Percentiles rank a stretch among this genome's conserved stretches.
phyloP scores from a whole-genome alignment of 2,329 filamentous ascomycete genomes.

The Hymenoscyphus albidus region DNA sequence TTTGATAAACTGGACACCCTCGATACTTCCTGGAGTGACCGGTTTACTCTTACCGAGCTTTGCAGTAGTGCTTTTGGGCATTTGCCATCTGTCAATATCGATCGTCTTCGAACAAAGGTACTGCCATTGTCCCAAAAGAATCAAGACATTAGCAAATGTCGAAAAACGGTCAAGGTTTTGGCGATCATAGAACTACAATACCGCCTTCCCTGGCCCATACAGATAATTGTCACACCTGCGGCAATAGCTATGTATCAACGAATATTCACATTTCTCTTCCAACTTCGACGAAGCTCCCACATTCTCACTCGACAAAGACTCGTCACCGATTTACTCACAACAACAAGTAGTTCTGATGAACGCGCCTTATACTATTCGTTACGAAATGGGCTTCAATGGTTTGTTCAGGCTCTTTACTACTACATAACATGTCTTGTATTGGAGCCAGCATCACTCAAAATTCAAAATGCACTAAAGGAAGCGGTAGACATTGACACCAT shows the following conservation, averaged over 20 bases:
- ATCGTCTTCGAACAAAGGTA: constrained; percentile 59
- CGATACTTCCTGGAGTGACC: constrained; percentile 67
- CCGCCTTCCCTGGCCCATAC: constrained; percentile 60
- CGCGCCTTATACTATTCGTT: constrained; percentile 54
- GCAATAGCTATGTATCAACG: constrained; percentile 65
- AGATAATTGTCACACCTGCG: constrained; percentile 68
- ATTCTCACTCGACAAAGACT: constrained; percentile 56
- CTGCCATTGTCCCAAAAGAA: constrained; percentile 39
- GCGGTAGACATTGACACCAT: constrained; percentile 78
- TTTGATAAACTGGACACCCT: constrained; percentile 70
- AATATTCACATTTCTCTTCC: constrained; percentile 72
- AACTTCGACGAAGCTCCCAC: constrained; percentile 68
- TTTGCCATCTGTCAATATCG: constrained; percentile 50
- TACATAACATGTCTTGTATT: constrained; percentile 75
- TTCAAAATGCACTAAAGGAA: constrained; percentile 54
- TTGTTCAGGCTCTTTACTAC: constrained; percentile 67
- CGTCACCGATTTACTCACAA: constrained; percentile 40
- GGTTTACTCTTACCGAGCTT: constrained; percentile 74
- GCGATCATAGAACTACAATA: constrained; percentile 64
- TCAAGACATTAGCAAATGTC: constrained; percentile 44
- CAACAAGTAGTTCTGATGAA: constrained; percentile 39
- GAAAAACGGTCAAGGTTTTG: constrained; percentile 59
- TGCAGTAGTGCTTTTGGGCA: constrained; percentile 66
- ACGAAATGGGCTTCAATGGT: constrained; percentile 71
- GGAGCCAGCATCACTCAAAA: constrained; percentile 51